Conservation (phyloP, 345 rosid species). For the Carallia pectinifolia region DNA sequence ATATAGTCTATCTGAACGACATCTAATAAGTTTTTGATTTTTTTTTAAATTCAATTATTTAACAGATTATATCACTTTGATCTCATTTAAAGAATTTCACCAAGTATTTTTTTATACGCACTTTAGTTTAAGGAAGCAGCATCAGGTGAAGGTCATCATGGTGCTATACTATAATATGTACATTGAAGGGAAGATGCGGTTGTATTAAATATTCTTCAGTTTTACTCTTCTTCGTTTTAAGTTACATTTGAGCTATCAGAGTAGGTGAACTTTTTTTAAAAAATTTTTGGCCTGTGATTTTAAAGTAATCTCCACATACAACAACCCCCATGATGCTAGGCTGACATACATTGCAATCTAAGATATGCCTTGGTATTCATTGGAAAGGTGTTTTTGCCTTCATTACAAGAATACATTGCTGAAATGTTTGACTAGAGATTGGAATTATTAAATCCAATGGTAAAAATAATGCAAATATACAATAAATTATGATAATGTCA, state of each 20-base stretch:
- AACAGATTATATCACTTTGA: too few relatives aligned
- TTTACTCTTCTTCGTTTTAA: slow-evolving; percentile 14
- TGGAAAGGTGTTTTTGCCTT: slow-evolving; percentile 31
- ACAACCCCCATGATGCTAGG: slow-evolving; percentile 22
- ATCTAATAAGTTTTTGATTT: too few relatives aligned
- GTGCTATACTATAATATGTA: not conserved
- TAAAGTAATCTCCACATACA: not conserved
- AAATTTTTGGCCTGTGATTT: slow-evolving; percentile 1
- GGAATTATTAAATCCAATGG: too few relatives aligned
- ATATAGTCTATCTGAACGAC: too few relatives aligned
- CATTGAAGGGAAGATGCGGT: not conserved
- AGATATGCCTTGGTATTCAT: slow-evolving; percentile 11
- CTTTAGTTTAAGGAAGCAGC: not conserved
- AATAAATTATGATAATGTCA: too few relatives aligned
- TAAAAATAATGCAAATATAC: too few relatives aligned
- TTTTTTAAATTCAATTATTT: too few relatives aligned
- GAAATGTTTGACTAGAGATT: not conserved
- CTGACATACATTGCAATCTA: slow-evolving; percentile 36
- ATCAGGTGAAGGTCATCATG: not conserved
- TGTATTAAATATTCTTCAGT: slow-evolving; percentile 5
- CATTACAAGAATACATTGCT: slow-evolving; percentile 23
- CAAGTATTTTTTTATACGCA: too few relatives aligned
- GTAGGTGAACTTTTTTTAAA: not conserved
- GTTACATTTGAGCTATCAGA: not conserved
- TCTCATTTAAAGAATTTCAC: too few relatives aligned